These are phyloP conservation scores for Fusarium nurragi DNA, from an alignment of 2,329 filamentous ascomycete genomes.

Conservation along the genomic window DNA sequence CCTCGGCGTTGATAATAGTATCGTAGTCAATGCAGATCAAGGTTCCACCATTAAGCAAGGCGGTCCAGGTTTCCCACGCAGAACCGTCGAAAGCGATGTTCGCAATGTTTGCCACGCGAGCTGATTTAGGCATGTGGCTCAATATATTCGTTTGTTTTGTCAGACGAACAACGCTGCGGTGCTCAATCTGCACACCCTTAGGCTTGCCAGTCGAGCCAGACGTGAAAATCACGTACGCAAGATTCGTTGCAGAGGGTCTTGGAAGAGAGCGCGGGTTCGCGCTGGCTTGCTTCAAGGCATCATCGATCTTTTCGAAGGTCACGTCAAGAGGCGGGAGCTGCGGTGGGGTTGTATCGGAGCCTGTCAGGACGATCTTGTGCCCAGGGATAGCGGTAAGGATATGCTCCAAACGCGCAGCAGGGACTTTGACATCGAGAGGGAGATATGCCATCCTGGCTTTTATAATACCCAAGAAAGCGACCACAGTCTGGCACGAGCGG, in stretches of 20 bases:
- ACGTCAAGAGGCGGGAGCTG: no score
- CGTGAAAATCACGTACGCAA: neutral
- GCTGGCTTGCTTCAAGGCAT: neutral
- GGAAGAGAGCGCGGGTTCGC: no score
- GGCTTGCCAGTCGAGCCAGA: neutral
- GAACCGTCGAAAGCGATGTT: neutral
- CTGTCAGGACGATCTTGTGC: neutral
- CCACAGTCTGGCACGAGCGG: slow-evolving; percentile 17
- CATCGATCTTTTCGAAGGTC: no score
- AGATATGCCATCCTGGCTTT: slow-evolving; percentile 30
- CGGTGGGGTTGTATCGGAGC: neutral
- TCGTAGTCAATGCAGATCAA: neutral
- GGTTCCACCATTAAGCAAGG: neutral
- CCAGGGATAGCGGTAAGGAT: neutral
- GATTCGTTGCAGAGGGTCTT: neutral
- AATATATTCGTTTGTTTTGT: slow-evolving; percentile 2
- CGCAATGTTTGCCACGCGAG: neutral
- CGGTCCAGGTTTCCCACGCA: neutral
- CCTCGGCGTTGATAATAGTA: neutral
- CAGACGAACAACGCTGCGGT: slow-evolving; percentile 16
- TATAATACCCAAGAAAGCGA: slow-evolving; percentile 20
- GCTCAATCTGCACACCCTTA: neutral
- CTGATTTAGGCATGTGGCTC: neutral
- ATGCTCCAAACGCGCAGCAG: neutral
- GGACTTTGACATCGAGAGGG: slow-evolving; percentile 19